phyloP scores from a whole-genome alignment of 2,329 filamentous ascomycete species.

The Sarocladiaceae sp. region DNA sequence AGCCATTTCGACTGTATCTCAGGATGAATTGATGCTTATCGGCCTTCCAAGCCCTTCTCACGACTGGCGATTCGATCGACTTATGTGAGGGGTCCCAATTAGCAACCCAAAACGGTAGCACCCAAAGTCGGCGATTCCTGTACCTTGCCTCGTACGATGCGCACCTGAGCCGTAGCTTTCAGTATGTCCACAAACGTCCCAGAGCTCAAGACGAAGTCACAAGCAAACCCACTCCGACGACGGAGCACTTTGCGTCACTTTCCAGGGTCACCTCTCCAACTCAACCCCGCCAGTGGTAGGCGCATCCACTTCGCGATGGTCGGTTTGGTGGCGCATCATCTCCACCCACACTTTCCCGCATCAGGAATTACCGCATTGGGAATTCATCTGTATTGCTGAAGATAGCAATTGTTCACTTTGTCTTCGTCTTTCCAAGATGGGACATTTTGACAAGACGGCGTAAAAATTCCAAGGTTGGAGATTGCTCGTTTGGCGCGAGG shows the following conservation, averaged over 20 bases:
- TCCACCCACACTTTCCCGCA: not conserved
- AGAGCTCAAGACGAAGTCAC: too few species aligned
- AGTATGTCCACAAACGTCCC: too few species aligned
- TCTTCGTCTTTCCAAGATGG: not conserved
- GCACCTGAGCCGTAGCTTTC: not conserved
- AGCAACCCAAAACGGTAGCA: not conserved
- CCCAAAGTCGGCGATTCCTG: not conserved
- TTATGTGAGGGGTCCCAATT: too few species aligned
- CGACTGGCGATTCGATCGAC: too few species aligned
- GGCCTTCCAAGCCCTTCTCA: too few species aligned
- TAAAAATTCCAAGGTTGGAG: not conserved
- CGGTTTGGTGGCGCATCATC: not conserved
- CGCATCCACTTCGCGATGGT: not conserved
- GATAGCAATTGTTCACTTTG: not conserved
- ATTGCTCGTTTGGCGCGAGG: not conserved
- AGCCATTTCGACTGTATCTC: not conserved
- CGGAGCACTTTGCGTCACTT: too few species aligned
- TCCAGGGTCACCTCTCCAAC: too few species aligned
- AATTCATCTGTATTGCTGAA: not conserved
- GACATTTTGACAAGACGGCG: not conserved
- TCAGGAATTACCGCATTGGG: slow-evolving; percentile 1
- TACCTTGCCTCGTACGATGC: not conserved
- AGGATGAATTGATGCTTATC: not conserved
- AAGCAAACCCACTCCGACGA: too few species aligned
- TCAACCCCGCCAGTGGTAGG: too few species aligned